phyloP scores from a whole-genome alignment of 2,329 filamentous ascomycete species.

The Fusarium bulbicola region DNA sequence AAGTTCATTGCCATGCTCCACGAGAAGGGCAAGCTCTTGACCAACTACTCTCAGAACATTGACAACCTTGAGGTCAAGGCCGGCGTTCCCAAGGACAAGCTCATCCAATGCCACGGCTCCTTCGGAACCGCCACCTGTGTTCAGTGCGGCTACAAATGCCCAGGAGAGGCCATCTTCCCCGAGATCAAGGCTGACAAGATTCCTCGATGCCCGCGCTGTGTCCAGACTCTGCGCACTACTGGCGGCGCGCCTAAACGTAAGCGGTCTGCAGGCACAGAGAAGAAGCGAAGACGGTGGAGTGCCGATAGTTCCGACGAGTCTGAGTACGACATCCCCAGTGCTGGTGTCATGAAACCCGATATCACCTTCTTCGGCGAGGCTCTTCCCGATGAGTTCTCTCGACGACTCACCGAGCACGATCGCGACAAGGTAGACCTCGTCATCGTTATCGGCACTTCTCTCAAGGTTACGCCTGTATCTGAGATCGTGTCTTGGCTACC shows the following conservation, averaged over 20 bases:
- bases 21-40: conserved; percentile 86
- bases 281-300: conserved; percentile 53
- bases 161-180: conserved; percentile 80
- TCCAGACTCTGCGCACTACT: conserved; percentile 57
- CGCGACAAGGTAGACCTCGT: conserved; percentile 84
- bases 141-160: conserved; percentile 78
- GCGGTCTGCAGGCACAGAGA: conserved; percentile 51
- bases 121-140: conserved; percentile 93
- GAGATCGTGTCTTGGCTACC: conserved; percentile 87
- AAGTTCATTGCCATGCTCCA: conserved; percentile 92
- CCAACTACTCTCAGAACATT: conserved; percentile 99
- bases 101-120: conserved; percentile 96
- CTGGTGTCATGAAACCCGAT: conserved; percentile 93
- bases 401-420: conserved; percentile 83
- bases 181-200: conserved; percentile 81
- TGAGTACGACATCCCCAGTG: conserved; percentile 66
- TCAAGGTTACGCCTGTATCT: conserved; percentile 95
- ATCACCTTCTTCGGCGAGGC: conserved; percentile 98
- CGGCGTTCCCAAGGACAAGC: conserved; percentile 80
- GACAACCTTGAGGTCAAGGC: conserved; percentile 93
- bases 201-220: conserved; percentile 79
- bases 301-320: conserved; percentile 56
- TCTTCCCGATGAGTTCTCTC: conserved; percentile 84
- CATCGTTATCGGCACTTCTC: conserved; percentile 93
- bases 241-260: conserved; percentile 49